Evolutionary conservation across 305 asterid species (phyloP).

Genomic region (Solanum hybrid): DNA sequence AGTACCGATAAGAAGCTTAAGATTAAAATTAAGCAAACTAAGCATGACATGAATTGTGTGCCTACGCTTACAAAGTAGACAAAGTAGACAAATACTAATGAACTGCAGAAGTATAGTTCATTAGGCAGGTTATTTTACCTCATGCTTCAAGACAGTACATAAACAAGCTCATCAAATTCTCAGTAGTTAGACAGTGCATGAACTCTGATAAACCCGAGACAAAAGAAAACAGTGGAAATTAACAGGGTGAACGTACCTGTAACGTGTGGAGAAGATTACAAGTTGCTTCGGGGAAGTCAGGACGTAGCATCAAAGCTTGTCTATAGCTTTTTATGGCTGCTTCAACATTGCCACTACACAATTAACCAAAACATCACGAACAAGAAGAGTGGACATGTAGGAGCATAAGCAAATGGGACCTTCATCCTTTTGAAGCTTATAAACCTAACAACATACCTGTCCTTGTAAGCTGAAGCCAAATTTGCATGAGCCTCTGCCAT

Average conservation of each 20-base stretch:
- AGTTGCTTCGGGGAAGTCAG: constrained; percentile 98
- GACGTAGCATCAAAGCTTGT: constrained; percentile 78
- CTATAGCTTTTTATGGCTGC: constrained; percentile 88
- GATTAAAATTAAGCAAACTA: neutral
- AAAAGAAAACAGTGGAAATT: neutral
- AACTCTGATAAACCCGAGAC: neutral
- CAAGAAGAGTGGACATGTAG: neutral
- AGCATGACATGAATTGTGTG: neutral
- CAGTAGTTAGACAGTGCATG: constrained; percentile 49
- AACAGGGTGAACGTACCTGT: constrained; percentile 41
- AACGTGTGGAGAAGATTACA: constrained; percentile 96
- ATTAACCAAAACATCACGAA: constrained; percentile 7
- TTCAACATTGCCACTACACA: constrained; percentile 73
- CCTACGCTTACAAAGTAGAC: neutral
- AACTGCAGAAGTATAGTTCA: neutral
- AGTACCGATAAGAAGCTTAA: neutral
- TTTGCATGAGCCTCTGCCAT: constrained; percentile 99
- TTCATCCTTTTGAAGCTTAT: neutral
- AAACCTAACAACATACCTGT: constrained; percentile 37
- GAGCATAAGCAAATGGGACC: neutral
- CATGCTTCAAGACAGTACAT: neutral
- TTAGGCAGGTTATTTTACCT: neutral
- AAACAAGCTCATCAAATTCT: constrained; percentile 44
- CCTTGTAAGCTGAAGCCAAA: constrained; percentile 99
- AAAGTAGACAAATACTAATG: neutral